Base-by-base conservation (phyloP, 139 green algal species). In the Haematococcus lacustris region DNA sequence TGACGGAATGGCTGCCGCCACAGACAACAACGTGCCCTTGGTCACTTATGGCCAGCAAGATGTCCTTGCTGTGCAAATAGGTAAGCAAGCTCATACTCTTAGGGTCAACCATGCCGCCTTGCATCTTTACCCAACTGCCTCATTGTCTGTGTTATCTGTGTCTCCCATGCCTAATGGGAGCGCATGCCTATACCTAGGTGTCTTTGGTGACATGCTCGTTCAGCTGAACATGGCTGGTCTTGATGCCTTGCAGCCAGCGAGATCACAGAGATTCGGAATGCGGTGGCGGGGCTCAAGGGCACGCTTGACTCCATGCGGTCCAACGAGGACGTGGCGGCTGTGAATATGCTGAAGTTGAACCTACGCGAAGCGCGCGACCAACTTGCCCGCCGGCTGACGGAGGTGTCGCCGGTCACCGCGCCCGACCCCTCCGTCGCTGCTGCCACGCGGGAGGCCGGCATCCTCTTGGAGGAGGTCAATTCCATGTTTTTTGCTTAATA, bases 251-350 rank as follows among this genome's bases (percentile, higher is more conserved):
- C 83, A 87, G 86, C 78, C 0, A 80, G 83, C 32, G 86, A 91
- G 71, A 82, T 92, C 75, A 74, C 79, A 1, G 87, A 90, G 76
- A 85, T 91, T 39, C 76, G 81, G 21, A 79, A 71, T 9, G 85
- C 87, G 4, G 86, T 90, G 6, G 67, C 64, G 2, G 70, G 71
- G 0, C 68, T 92, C 13, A 84, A 81, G 70, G 30, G n/a, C 7
- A 61, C 78, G 2, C 76, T 92, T 39, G 80, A 83, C 25, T 80
- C 72, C 1, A 71, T 92, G 68, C 71, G 79, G 57, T 51, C 37
- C 47, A 91, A 91, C 74, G 73, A 50, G 0, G 87, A 91, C 63
- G 4, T 66, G 6, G 69, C 78, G 1, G 59, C 66, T 28, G 60
- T 60, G 30, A 70, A 40, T 71, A 88, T 91, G 74, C 66, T 91